Percentiles rank a stretch among this genome's conserved stretches.
These are phyloP conservation scores for Anthracocystis setariae DNA, from an alignment of 1,284 basidiomycete species.

Conservation along the genomic window DNA sequence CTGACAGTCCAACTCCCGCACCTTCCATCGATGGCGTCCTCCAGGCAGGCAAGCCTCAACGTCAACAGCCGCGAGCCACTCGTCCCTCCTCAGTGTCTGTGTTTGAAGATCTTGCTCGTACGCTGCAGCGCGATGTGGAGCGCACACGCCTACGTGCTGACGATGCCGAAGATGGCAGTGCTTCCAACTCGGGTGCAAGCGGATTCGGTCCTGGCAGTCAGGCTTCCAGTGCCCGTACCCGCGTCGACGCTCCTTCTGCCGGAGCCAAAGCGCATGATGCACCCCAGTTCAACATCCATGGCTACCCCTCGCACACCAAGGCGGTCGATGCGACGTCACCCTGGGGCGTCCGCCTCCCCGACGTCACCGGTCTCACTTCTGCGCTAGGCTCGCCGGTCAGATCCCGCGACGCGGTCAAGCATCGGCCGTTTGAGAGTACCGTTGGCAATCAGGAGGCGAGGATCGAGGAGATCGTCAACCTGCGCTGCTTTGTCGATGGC, in stretches of 20 bases:
- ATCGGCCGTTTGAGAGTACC: slow-evolving; percentile 36
- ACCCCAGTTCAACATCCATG: slow-evolving; percentile 33
- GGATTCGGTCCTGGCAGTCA: slow-evolving; percentile 53
- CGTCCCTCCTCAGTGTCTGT: slow-evolving; percentile 16
- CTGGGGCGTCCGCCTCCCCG: slow-evolving; percentile 41
- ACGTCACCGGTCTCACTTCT: slow-evolving; percentile 54
- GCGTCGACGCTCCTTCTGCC: slow-evolving; percentile 21
- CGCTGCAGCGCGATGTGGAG: slow-evolving; percentile 44
- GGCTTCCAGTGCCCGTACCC: slow-evolving; percentile 43
- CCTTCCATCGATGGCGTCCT: slow-evolving; percentile 43
- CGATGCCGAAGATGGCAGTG: slow-evolving; percentile 31
- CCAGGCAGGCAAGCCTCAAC: slow-evolving; percentile 18
- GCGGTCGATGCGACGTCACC: slow-evolving; percentile 21
- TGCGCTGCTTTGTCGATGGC: slow-evolving; percentile 48
- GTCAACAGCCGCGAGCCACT: slow-evolving; percentile 18
- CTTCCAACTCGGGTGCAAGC: slow-evolving; percentile 48
- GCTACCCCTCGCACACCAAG: slow-evolving; percentile 33
- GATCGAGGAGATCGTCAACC: slow-evolving; percentile 46
- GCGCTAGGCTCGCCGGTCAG: slow-evolving; percentile 51
- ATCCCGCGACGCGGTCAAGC: slow-evolving; percentile 37
- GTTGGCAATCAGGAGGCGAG: slow-evolving; percentile 42
- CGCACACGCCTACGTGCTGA: slow-evolving; percentile 22
- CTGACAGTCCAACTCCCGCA: slow-evolving; percentile 45
- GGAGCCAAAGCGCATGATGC: slow-evolving; percentile 18
- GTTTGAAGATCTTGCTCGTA: slow-evolving; percentile 44